A percentile compares a stretch with the other conserved stretches of the same genome.
These are phyloP conservation scores for Ascodesmis nigricans DNA, from an alignment of 495 filamentous ascomycete genomes.

Conservation along the genomic window DNA sequence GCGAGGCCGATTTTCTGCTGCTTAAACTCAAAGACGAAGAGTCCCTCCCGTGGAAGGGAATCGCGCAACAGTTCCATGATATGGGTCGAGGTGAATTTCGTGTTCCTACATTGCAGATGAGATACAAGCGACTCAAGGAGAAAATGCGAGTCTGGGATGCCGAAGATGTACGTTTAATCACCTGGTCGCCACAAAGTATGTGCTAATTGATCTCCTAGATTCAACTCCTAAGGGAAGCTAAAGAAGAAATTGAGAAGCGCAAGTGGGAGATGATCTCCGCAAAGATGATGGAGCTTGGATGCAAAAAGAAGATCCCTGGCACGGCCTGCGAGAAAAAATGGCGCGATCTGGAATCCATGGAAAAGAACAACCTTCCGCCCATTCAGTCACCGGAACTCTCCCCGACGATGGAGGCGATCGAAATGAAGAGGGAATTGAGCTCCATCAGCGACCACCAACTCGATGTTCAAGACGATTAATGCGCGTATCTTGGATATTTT, in stretches of 20 bases:
- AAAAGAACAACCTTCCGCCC: conserved; percentile 18
- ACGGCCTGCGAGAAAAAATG: conserved; percentile 22
- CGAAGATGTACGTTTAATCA: conserved; percentile 32
- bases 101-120: conserved; percentile 53
- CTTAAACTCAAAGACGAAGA: conserved; percentile 45
- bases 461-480: too few relatives aligned
- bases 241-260: conserved; percentile 20
- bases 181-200: not conserved
- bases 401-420: conserved; percentile 7
- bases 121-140: conserved; percentile 42
- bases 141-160: conserved; percentile 44
- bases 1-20: conserved; percentile 45
- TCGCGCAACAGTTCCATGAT: conserved; percentile 39
- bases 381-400: conserved; percentile 3
- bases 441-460: conserved; percentile 17
- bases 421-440: conserved; percentile 19
- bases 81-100: conserved; percentile 40
- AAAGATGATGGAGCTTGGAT: conserved; percentile 20
- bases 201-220: conserved; percentile 7
- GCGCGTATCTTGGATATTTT: too few relatives aligned
- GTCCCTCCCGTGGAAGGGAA: conserved; percentile 45
- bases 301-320: conserved; percentile 22
- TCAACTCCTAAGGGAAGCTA: conserved; percentile 20
- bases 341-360: too few relatives aligned
- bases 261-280: conserved; percentile 21